Conservation (phyloP, 495 filamentous ascomycete genomes). For the Aspergillus ellipticus region DNA sequence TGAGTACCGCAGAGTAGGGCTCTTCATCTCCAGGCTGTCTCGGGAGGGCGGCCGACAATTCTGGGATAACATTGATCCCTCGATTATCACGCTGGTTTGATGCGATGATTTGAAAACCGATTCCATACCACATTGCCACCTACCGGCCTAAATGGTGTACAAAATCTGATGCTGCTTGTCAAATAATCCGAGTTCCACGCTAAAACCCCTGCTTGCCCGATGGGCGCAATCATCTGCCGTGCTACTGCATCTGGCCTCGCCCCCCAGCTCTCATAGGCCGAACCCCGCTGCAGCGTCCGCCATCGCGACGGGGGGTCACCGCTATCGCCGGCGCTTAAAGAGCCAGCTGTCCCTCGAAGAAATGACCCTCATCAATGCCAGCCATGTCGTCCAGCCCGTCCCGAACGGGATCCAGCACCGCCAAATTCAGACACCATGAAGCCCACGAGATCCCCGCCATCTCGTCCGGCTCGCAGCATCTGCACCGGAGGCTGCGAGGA, state of each 20-base stretch:
- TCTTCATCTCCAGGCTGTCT: too few species aligned
- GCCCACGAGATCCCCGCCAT: constrained; percentile 2
- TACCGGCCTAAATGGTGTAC: too few species aligned
- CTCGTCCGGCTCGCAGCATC: constrained; percentile 28
- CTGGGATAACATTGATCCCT: too few species aligned
- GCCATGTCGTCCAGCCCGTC: too few species aligned
- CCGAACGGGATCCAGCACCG: background rate
- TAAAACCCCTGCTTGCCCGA: too few species aligned
- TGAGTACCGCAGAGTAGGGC: too few species aligned
- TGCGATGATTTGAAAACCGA: too few species aligned
- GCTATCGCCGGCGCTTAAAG: background rate
- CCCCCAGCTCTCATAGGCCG: background rate
- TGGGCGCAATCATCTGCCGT: too few species aligned
- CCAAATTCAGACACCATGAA: background rate
- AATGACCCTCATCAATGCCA: background rate
- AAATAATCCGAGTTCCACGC: too few species aligned
- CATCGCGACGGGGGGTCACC: background rate
- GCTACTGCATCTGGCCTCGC: background rate
- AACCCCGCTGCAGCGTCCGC: background rate
- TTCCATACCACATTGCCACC: too few species aligned
- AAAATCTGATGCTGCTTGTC: background rate
- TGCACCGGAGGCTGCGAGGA: constrained; percentile 53
- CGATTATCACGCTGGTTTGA: too few species aligned
- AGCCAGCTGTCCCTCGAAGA: background rate
- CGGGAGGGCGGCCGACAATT: too few species aligned